Percentiles rank a stretch among this genome's conserved stretches.
Conservation (phyloP, 257 asterid genomes). For the Hygrophila difformis region DNA sequence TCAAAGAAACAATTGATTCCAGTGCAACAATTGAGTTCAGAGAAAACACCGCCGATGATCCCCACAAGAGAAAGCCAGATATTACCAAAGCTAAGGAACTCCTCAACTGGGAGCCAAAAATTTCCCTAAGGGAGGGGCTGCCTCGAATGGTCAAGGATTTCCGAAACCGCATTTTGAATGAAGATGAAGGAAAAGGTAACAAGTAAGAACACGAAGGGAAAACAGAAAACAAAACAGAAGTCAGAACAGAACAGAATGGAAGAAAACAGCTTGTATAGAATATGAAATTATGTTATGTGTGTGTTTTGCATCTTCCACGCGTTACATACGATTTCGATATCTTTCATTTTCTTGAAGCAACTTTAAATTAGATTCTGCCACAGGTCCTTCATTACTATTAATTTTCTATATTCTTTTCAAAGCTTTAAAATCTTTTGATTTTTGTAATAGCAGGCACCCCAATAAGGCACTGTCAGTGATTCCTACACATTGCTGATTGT, state of each 20-base stretch:
- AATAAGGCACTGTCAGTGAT: too few species aligned
- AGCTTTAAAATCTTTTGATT: too few species aligned
- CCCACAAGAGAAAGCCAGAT: conserved; percentile 96
- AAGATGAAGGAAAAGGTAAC: conserved; percentile 91
- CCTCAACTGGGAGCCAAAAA: conserved; percentile 92
- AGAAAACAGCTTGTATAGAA: conserved; percentile 20
- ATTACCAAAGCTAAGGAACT: conserved; percentile 84
- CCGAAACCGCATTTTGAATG: conserved; percentile 87
- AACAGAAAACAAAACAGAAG: too few species aligned
- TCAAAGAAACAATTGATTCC: conserved; percentile 86
- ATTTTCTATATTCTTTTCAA: too few species aligned
- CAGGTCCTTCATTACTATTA: too few species aligned
- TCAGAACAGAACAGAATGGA: too few species aligned
- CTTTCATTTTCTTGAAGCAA: conserved; percentile 2
- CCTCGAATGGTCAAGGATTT: conserved; percentile 90
- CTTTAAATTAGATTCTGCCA: background rate
- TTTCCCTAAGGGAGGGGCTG: conserved; percentile 72
- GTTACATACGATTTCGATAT: conserved; percentile 8
- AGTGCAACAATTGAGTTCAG: conserved; percentile 75
- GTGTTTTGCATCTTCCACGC: conserved; percentile 2
- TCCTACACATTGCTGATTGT: too few species aligned
- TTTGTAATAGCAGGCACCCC: conserved; percentile 21
- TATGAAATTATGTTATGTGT: conserved; percentile 11
- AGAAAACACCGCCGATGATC: conserved; percentile 94
- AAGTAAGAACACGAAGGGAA: conserved; percentile 15